Percentiles rank a stretch among this genome's conserved stretches.
These are phyloP conservation scores for Quercus suber DNA, from an alignment of 306 rosid genomes.

Conservation along the genomic window DNA sequence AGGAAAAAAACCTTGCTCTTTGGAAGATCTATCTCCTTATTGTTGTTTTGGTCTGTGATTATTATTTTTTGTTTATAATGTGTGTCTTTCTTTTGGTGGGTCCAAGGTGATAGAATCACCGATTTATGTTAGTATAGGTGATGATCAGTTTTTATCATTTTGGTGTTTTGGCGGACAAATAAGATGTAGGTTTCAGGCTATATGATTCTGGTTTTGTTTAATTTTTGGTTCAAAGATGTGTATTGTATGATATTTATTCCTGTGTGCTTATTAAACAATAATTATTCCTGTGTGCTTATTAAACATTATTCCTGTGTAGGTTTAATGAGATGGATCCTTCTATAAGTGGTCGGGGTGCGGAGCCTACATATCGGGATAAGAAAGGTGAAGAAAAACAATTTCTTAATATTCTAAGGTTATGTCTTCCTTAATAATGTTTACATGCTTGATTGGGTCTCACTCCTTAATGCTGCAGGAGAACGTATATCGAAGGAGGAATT, in stretches of 20 bases:
- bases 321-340: constrained; percentile 78
- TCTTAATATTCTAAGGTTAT: constrained; percentile 3
- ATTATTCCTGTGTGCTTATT: constrained; percentile 7
- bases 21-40: neutral
- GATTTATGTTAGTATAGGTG: neutral
- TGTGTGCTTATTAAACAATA: neutral
- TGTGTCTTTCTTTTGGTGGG: neutral
- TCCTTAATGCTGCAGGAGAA: too few species aligned
- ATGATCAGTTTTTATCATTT: neutral
- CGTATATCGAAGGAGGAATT: too few species aligned
- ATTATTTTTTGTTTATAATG: neutral
- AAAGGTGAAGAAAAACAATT: constrained; percentile 52
- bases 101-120: neutral
- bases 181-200: neutral
- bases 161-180: neutral
- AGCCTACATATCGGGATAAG: constrained; percentile 76
- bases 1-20: too few species aligned
- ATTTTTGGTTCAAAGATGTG: neutral
- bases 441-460: too few species aligned
- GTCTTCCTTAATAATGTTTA: too few species aligned
- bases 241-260: neutral
- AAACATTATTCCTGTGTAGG: too few species aligned
- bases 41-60: neutral
- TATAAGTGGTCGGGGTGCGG: constrained; percentile 68
- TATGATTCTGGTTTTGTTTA: too few species aligned